Evolutionary conservation across 73 alveolate genomes (phyloP), one percentile per base, ranked within the genome.

Genomic region (Paramecium sonneborni): DNA sequence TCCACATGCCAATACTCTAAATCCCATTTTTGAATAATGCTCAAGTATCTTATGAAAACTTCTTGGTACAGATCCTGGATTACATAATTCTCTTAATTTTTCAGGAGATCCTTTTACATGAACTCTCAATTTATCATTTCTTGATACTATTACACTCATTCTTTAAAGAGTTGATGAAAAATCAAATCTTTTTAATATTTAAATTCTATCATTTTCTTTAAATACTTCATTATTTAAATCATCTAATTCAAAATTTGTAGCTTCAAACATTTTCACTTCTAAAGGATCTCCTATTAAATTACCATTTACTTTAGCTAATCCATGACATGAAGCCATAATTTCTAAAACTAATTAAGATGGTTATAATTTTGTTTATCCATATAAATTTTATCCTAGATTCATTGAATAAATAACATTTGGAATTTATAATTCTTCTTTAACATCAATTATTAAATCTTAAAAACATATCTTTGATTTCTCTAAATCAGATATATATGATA

Each of bases 71-170:
- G 98, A 86, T 37, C 92, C 88, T 9, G 96, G 95, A 56, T 72
- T 85, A 85, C 99, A 98, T 39, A 96, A 93, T 69, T 97, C 99
- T 84, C 92, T 87, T 62, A 98, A 92, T 94, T 93, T 97, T 82
- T 98, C 99, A 9, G 99, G 99, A 28, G 98, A 93, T 15, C 99
- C 99, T 87, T 98, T 98, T 30, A 95, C 96, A 93, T 93, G 98
- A 20, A 94, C 87, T 86, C 96, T 94, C 46, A 92, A 92, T 32
- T 62, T 46, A 34, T 43, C 85, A 21, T 46, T 62, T 21, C 62
- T 41, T 55, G 68, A 69, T 7, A 95, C 98, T 7, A 98, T 96
- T 1, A 97, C 98, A 41, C 98, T 95, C 99, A 96, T 97, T 87
- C 99, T 92, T 69, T 98, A 96, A 34, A 98, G 95, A 48, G 95